Percentiles rank a stretch among this genome's conserved stretches.
Conservation (phyloP, 2,329 filamentous ascomycete genomes). For the Madurella fahalii region DNA sequence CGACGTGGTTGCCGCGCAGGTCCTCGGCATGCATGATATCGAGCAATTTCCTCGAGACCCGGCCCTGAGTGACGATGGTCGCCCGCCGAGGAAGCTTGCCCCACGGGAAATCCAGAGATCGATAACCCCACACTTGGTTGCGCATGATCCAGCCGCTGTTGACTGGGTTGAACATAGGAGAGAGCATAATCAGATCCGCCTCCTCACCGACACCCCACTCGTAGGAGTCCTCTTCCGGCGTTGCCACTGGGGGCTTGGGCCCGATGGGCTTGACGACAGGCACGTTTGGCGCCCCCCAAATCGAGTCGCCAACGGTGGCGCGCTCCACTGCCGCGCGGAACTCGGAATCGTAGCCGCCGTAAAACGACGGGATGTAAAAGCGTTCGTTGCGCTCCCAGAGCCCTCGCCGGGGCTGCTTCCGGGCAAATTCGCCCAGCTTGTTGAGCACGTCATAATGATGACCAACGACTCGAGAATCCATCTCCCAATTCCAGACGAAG, state of each 20-base stretch:
- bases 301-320: constrained; percentile 46
- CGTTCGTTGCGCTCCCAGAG: constrained; percentile 70
- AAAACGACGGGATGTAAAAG: constrained; percentile 66
- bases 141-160: constrained; percentile 70
- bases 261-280: constrained; percentile 59
- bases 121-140: constrained; percentile 65
- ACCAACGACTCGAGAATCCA: constrained; percentile 73
- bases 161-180: constrained; percentile 73
- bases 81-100: constrained; percentile 64
- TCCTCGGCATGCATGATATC: constrained; percentile 77
- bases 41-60: constrained; percentile 66
- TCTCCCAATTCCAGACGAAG: constrained; percentile 84
- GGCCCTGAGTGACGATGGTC: constrained; percentile 74
- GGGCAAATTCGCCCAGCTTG: constrained; percentile 59
- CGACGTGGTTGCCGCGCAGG: constrained; percentile 67
- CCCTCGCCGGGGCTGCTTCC: constrained; percentile 65
- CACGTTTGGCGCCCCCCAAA: constrained; percentile 64
- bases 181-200: constrained; percentile 50
- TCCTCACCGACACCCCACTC: constrained; percentile 32
- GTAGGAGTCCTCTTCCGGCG: constrained; percentile 27
- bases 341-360: constrained; percentile 63
- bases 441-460: constrained; percentile 78
- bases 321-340: constrained; percentile 63
- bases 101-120: constrained; percentile 44
- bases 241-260: constrained; percentile 32